Evolutionary conservation across 2,329 filamentous ascomycete genomes (phyloP), one percentile per base, ranked within the genome.

Genomic region (Trichoderma semiorbis): DNA sequence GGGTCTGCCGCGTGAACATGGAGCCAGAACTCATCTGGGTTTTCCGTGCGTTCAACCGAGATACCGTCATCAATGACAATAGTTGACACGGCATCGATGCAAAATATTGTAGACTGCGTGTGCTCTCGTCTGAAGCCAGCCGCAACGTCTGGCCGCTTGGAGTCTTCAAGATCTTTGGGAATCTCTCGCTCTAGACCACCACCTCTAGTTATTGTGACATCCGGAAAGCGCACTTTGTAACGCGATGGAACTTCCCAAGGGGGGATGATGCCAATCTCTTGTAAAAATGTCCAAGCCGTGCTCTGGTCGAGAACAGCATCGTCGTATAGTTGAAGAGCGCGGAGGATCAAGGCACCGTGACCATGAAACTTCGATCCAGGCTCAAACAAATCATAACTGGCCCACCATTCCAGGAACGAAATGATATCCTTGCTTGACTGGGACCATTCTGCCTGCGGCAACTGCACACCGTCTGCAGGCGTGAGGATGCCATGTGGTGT

Each of bases 1-100:
- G 93, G 93, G 77, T 96, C 93, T 16, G 93, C 93, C 55, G 92
- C 87, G 78, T 96, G 93, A 36, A 94, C 81, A 77, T 94, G 92
- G 34, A 95, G 83, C 93, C 93, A 96, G 76, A 88, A 89, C 74
- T 92, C 85, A 65, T 84, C 78, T 24, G 84, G 73, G 21, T 80
- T 82, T 5, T 84, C 80, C 1, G 90, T 87, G 60, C 81, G 79
- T 77, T 94, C 90, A 8, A 96, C 77, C 1, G 93, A 95, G 10
- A 97, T 81, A 1, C 91, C 93, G 78, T 97, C 93, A 75, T 97
- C 93, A 72, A 96, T 92, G 75, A 95, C 90, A 32, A 86, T 83
- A 0, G 93, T 92, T 43, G 81, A 82, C 24, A 85, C 84, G 32
- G 87, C 85, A 77, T 97, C 93, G 72, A 97, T 92, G 75, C 92